Conservation (phyloP, 441 rosid genomes). For the Melastoma candidum region DNA sequence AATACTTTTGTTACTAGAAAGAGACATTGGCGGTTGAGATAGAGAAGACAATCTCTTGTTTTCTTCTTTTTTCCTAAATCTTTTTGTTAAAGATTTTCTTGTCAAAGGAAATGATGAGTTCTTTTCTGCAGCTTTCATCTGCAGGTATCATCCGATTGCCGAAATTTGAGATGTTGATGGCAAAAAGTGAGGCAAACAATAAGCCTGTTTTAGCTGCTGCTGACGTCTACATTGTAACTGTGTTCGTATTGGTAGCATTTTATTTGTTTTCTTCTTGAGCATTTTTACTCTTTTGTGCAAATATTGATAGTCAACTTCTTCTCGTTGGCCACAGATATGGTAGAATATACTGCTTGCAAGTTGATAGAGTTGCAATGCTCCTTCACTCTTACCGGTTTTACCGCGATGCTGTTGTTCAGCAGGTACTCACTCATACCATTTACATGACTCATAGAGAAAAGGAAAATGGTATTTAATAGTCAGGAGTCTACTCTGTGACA, state of each 20-base stretch:
- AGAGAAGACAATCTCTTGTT: background rate
- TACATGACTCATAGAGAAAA: no score
- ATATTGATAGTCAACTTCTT: background rate
- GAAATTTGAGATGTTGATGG: constrained; percentile 91
- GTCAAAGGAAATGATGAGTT: no score
- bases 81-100: no score
- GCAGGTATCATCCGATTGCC: constrained; percentile 90
- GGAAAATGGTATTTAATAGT: no score
- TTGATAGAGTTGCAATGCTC: constrained; percentile 94
- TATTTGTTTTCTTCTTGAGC: background rate
- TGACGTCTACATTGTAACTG: constrained; percentile 78
- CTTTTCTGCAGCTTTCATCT: constrained; percentile 64
- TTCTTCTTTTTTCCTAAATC: no score
- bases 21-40: constrained; percentile 5
- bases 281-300: constrained; percentile 12
- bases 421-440: constrained; percentile 33
- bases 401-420: constrained; percentile 93
- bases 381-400: constrained; percentile 87
- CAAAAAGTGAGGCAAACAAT: constrained; percentile 69
- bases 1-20: no score
- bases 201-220: constrained; percentile 88
- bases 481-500: no score
- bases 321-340: constrained; percentile 60
- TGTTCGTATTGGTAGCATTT: constrained; percentile 37
- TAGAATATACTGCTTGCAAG: constrained; percentile 94